Percentiles rank a stretch among this genome's conserved stretches.
phyloP scores from a whole-genome alignment of 2,329 filamentous ascomycete genomes.

The Nemania sp. region DNA sequence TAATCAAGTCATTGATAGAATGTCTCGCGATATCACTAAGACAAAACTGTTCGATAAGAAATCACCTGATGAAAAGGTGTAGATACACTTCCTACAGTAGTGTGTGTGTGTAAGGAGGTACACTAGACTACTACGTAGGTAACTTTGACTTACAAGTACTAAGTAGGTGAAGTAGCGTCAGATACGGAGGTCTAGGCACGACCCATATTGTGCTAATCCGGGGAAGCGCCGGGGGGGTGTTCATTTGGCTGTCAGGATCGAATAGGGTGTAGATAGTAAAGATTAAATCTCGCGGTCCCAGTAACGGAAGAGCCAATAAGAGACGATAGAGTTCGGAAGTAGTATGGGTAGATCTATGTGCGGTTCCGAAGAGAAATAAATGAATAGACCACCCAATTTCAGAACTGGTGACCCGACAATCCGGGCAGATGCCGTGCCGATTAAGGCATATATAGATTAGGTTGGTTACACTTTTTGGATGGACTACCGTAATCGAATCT shows the following conservation, averaged over 20 bases:
- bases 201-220: conserved; percentile 24
- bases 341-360: background rate
- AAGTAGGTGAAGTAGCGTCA: background rate
- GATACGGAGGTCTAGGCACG: conserved; percentile 11
- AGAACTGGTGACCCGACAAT: conserved; percentile 33
- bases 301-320: background rate
- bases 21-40: background rate
- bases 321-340: background rate
- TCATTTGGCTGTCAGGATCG: conserved; percentile 4
- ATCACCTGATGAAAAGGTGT: conserved; percentile 4
- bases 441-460: background rate
- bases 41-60: background rate
- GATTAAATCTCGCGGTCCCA: background rate
- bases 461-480: conserved; percentile 14
- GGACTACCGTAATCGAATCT: background rate
- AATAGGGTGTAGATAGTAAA: conserved; percentile 7
- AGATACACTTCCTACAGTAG: background rate
- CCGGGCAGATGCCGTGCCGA: conserved; percentile 19
- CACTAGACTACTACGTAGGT: background rate
- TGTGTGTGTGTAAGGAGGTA: background rate
- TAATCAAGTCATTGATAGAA: too few relatives aligned
- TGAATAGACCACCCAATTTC: background rate
- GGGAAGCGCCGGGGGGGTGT: conserved; percentile 24
- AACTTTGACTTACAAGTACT: background rate
- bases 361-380: conserved; percentile 5